Conservation (phyloP, 495 filamentous ascomycete genomes). For the Lasiosphaeris hirsuta region DNA sequence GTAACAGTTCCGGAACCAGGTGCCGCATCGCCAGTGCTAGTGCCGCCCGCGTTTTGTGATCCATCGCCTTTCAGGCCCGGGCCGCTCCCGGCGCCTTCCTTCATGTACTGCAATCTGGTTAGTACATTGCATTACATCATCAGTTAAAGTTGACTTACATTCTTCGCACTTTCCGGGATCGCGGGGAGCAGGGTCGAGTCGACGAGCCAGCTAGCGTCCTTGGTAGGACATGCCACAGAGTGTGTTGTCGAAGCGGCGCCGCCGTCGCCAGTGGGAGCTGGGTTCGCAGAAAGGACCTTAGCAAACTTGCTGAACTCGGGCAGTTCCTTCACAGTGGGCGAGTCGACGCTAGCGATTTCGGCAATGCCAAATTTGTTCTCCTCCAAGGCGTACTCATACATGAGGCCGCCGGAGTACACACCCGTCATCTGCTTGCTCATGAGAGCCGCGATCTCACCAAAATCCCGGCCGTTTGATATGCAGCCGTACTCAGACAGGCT, state of each 20-base stretch:
- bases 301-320: constrained; percentile 63
- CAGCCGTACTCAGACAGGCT: constrained; percentile 91
- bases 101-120: constrained; percentile 55
- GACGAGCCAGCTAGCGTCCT: constrained; percentile 72
- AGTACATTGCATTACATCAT: background rate
- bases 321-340: constrained; percentile 48
- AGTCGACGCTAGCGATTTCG: constrained; percentile 46
- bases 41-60: constrained; percentile 63
- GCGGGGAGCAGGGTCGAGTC: constrained; percentile 61
- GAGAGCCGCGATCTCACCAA: constrained; percentile 73
- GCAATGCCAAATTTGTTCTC: constrained; percentile 75
- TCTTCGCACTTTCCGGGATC: constrained; percentile 62
- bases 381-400: constrained; percentile 92
- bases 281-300: constrained; percentile 58
- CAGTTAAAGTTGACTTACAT: constrained; percentile 19
- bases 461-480: constrained; percentile 72
- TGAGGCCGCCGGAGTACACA: constrained; percentile 93
- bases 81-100: constrained; percentile 66
- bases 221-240: constrained; percentile 64
- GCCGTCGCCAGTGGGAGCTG: constrained; percentile 69
- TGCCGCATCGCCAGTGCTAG: constrained; percentile 59
- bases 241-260: constrained; percentile 68
- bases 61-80: constrained; percentile 69
- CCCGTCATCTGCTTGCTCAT: constrained; percentile 81
- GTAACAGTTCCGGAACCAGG: constrained; percentile 57